Conservation (phyloP, 768 basidiomycete genomes). For the Vishniacozyma victoriae region DNA sequence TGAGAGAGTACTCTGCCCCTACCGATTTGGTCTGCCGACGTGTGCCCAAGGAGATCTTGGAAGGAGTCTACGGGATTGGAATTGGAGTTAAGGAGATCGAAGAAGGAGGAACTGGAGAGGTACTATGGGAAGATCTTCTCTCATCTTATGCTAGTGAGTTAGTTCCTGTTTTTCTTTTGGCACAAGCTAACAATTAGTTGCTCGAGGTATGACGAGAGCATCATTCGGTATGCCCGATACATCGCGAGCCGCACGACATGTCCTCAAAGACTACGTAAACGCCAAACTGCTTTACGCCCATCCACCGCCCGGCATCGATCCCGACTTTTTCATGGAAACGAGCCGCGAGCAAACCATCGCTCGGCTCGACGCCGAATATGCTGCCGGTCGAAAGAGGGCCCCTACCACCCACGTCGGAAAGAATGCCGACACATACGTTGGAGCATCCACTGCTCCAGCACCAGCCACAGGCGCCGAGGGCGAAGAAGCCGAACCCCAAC, state of each 20-base stretch:
- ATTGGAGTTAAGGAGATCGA: slow-evolving; percentile 62
- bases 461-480: slow-evolving; percentile 13
- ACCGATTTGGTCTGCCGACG: slow-evolving; percentile 68
- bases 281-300: slow-evolving; percentile 87
- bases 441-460: slow-evolving; percentile 32
- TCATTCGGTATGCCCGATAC: slow-evolving; percentile 98
- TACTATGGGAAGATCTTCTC: slow-evolving; percentile 66
- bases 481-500: slow-evolving; percentile 15
- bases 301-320: slow-evolving; percentile 62
- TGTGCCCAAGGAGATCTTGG: slow-evolving; percentile 75
- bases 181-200: slow-evolving; percentile 56
- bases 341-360: slow-evolving; percentile 58
- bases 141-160: slow-evolving; percentile 86
- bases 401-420: slow-evolving; percentile 80
- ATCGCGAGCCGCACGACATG: slow-evolving; percentile 80
- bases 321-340: slow-evolving; percentile 67
- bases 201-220: slow-evolving; percentile 81
- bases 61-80: slow-evolving; percentile 77
- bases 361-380: slow-evolving; percentile 51
- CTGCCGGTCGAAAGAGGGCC: slow-evolving; percentile 72
- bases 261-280: slow-evolving; percentile 95
- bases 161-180: not conserved
- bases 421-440: slow-evolving; percentile 74
- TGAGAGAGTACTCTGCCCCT: slow-evolving; percentile 87
- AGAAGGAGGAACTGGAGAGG: slow-evolving; percentile 73